Base-by-base conservation (phyloP, 2,329 filamentous ascomycete species). In the Fusarium incarnatum region DNA sequence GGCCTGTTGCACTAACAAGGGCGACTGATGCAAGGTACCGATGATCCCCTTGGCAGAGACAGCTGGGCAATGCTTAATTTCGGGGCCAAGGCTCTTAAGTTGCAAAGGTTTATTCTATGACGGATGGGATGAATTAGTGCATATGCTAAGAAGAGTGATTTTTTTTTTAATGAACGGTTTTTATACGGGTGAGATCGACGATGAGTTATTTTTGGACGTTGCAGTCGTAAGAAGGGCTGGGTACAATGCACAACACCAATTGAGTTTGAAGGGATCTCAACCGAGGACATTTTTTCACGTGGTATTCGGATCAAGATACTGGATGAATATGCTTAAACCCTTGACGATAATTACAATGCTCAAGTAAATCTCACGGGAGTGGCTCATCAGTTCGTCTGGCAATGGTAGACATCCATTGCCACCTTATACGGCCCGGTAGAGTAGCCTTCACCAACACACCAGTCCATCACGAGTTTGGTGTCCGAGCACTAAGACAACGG, bases 21-120 rank as follows among this genome's bases (percentile, higher is more conserved):
- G 37, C 22, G 20, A 25, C 44, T 32, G 63, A 66, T 22, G 63
- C 63, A 66, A 52, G 63, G 63, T 66, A 66, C 61, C 41, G 40
- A n/a, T 22, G 20, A 23, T 22, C 27, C 59, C 62, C 61, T 65
- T 61, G 63, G 41, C 47, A 41, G 40, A 60, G 34, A 64, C 49
- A 62, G 47, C 60, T 66, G 63, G 55, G 55, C 61, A 50, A 67
- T 61, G 62, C 62, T 55, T 66, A 58, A 67, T 67, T 67, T 64
- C 34, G 34, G 32, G 40, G 56, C 56, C 63, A 67, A 67, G 64
- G 10, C 18, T n/a, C 27, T 37, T 8, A 20, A n/a, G n/a, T n/a
- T n/a, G n/a, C n/a, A 40, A 41, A 40, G 34, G 6, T 40, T 30
- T 11, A 12, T 12, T 49, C 30, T 30, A 59, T 50, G 60, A 45